These are phyloP conservation scores for Trichoderma atroviride DNA, from an alignment of 2,329 filamentous ascomycete genomes.

Conservation along the genomic window DNA sequence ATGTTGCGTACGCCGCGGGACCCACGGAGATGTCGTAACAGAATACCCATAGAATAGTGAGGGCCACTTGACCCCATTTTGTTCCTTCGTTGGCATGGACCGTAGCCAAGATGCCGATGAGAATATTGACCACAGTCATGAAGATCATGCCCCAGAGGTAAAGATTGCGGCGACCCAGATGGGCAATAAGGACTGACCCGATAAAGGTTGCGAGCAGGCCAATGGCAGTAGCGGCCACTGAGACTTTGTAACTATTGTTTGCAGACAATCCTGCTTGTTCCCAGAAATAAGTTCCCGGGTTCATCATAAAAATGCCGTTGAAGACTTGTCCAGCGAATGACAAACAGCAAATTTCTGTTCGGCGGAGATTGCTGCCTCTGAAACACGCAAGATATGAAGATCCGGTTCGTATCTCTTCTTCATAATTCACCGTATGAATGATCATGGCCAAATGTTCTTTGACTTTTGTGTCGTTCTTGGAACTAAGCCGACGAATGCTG, in stretches of 20 bases:
- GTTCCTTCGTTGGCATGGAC: conserved; percentile 51
- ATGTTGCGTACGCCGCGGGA: conserved; percentile 55
- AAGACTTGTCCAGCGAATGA: conserved; percentile 18
- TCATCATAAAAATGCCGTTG: conserved; percentile 22
- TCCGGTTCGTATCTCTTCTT: conserved; percentile 40
- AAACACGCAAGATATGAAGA: conserved; percentile 50
- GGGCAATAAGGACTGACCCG: conserved; percentile 45
- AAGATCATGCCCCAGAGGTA: conserved; percentile 48
- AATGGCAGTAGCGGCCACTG: conserved; percentile 16
- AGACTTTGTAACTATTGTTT: conserved; percentile 21
- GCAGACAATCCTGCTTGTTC: conserved; percentile 16
- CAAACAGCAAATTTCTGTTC: conserved; percentile 52
- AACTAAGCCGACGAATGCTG: conserved; percentile 13
- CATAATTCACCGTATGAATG: conserved; percentile 46
- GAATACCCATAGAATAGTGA: conserved; percentile 49
- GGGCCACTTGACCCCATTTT: conserved; percentile 47
- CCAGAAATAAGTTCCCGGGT: conserved; percentile 22
- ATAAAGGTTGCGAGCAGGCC: conserved; percentile 44
- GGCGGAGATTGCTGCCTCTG: conserved; percentile 46
- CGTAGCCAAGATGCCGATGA: conserved; percentile 42
- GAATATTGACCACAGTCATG: conserved; percentile 39
- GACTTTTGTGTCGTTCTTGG: conserved; percentile 8
- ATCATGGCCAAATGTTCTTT: conserved; percentile 43
- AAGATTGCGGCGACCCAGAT: conserved; percentile 50
- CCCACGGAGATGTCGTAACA: conserved; percentile 55